Evolutionary conservation across 2,329 filamentous ascomycete species (phyloP).

Genomic region (Boeremia lycopersici): DNA sequence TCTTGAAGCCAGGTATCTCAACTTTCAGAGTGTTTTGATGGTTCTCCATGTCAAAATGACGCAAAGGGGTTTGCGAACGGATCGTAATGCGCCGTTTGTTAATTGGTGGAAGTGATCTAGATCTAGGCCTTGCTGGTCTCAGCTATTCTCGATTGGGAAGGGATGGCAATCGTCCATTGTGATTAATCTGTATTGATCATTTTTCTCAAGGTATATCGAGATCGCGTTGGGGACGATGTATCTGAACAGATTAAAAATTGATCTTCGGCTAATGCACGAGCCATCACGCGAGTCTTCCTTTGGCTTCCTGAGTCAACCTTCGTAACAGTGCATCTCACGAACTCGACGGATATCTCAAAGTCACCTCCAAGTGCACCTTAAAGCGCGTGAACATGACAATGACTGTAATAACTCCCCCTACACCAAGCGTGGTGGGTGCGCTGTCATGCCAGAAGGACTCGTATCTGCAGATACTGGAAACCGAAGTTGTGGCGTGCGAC

Average conservation of each 20-base stretch:
- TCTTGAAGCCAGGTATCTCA: background rate
- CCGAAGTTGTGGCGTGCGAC: slow-evolving; percentile 39
- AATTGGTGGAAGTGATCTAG: background rate
- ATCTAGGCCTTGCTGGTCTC: background rate
- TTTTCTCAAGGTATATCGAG: background rate
- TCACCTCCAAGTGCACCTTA: background rate
- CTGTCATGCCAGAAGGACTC: slow-evolving; percentile 42
- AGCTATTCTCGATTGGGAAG: slow-evolving; percentile 1
- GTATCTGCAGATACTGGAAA: slow-evolving; percentile 39
- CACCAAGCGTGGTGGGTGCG: slow-evolving; percentile 38
- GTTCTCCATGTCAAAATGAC: background rate
- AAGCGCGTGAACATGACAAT: slow-evolving; percentile 25
- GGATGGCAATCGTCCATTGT: background rate
- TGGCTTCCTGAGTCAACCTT: slow-evolving; percentile 2
- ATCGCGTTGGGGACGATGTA: slow-evolving; percentile 1
- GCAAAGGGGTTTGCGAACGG: background rate
- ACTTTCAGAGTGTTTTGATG: background rate
- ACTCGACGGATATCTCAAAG: slow-evolving; percentile 12
- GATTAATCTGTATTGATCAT: background rate
- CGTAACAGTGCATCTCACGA: background rate
- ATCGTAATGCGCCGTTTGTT: background rate
- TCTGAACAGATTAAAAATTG: background rate
- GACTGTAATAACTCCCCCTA: slow-evolving; percentile 1
- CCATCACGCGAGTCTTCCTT: slow-evolving; percentile 22
- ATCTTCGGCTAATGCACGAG: slow-evolving; percentile 17